Evolutionary conservation across 2,329 filamentous ascomycete species (phyloP).

Genomic region (Arachnomyces sp.): DNA sequence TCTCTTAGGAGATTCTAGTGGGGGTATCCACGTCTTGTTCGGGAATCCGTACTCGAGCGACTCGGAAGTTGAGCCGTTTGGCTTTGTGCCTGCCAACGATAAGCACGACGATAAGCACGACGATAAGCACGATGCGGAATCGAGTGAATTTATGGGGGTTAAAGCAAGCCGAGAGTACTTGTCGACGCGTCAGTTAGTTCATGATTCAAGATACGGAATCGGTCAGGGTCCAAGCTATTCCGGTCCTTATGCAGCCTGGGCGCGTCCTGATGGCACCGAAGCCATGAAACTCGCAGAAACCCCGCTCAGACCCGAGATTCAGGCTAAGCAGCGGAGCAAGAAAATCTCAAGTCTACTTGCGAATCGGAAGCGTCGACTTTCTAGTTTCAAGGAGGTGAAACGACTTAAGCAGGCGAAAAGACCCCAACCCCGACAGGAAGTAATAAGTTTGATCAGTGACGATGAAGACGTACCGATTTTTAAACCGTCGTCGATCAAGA

Average conservation of each 20-base stretch:
- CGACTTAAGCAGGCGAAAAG: too few species aligned
- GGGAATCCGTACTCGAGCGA: slow-evolving; percentile 21
- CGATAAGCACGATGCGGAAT: not conserved
- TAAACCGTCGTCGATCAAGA: too few species aligned
- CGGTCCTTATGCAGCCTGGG: slow-evolving; percentile 35
- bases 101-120: not conserved
- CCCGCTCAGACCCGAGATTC: slow-evolving; percentile 19
- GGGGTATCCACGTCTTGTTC: slow-evolving; percentile 46
- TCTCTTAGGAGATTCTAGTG: slow-evolving; percentile 50
- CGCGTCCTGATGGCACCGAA: slow-evolving; percentile 20
- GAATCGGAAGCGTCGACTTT: too few species aligned
- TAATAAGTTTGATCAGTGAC: too few species aligned
- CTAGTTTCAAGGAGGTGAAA: too few species aligned
- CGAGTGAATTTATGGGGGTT: slow-evolving; percentile 13
- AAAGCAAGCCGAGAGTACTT: slow-evolving; percentile 22
- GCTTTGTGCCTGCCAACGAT: slow-evolving; percentile 18
- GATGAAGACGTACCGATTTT: too few species aligned
- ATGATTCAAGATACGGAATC: slow-evolving; percentile 30
- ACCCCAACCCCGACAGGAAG: too few species aligned
- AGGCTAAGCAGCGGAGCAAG: slow-evolving; percentile 22
- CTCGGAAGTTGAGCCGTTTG: slow-evolving; percentile 15
- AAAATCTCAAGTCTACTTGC: too few species aligned
- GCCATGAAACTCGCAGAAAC: slow-evolving; percentile 15
- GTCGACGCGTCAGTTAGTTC: slow-evolving; percentile 24
- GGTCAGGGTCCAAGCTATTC: slow-evolving; percentile 33